A percentile compares a stretch with the other conserved stretches of the same genome.
Evolutionary conservation across 1,139 yeast species (phyloP).

Genomic region (Wickerhamomyces sp.): DNA sequence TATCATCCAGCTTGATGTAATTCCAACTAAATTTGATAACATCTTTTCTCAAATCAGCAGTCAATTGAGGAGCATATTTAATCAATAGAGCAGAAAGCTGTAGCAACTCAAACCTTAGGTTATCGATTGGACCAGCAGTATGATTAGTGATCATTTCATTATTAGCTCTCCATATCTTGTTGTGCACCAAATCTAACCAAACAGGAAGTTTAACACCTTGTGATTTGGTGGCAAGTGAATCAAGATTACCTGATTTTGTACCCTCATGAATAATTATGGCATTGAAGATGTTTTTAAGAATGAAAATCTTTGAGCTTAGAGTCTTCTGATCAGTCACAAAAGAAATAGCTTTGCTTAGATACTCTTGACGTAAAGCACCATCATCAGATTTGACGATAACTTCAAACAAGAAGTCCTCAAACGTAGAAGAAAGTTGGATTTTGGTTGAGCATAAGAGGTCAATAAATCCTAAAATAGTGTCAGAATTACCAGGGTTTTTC

Average conservation of each 20-base stretch:
- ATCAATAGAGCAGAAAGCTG: conserved; percentile 79
- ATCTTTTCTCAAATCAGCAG: conserved; percentile 72
- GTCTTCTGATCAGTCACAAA: conserved; percentile 42
- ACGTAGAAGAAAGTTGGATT: conserved; percentile 40
- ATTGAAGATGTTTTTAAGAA: conserved; percentile 61
- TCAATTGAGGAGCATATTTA: conserved; percentile 58
- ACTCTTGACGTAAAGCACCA: conserved; percentile 41
- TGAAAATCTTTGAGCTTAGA: conserved; percentile 55
- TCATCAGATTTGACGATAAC: conserved; percentile 52
- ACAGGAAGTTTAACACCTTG: conserved; percentile 32
- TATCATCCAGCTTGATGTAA: conserved; percentile 84
- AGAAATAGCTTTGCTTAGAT: conserved; percentile 49
- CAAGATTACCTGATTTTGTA: conserved; percentile 43
- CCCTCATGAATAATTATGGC: conserved; percentile 66
- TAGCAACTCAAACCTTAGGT: conserved; percentile 69
- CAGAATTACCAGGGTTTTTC: conserved; percentile 31
- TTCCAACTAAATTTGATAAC: conserved; percentile 95
- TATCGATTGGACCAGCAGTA: conserved; percentile 68
- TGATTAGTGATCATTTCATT: conserved; percentile 51
- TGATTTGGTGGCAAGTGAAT: conserved; percentile 36
- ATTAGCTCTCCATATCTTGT: conserved; percentile 69
- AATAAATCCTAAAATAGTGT: conserved; percentile 43
- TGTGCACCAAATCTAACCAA: conserved; percentile 64
- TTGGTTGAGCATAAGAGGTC: conserved; percentile 45
- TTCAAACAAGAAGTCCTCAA: conserved; percentile 57